Evolutionary conservation across 805 yeast genomes (phyloP).

Genomic region (Kluyveromyces nonfermentans): DNA sequence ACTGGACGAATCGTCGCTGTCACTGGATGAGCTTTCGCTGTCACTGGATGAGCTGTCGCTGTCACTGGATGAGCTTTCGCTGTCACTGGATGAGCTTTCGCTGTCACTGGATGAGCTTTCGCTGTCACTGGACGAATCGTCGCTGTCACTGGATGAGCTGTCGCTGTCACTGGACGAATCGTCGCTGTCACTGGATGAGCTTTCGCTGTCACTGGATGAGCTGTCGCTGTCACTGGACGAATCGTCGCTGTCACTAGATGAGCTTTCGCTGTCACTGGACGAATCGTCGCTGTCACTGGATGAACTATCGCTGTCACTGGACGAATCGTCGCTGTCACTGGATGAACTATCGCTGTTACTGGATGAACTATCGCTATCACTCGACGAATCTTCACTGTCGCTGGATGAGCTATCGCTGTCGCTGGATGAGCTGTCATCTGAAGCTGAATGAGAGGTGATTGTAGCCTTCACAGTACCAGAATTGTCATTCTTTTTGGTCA

Average conservation of each 20-base stretch:
- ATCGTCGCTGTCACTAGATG: not conserved
- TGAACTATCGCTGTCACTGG: too few relatives aligned
- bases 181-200: conserved; percentile 1
- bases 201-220: conserved; percentile 1
- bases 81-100: conserved; percentile 8
- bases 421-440: conserved; percentile 10
- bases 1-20: conserved; percentile 11
- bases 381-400: conserved; percentile 9
- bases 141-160: conserved; percentile 13
- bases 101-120: conserved; percentile 4
- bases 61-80: not conserved
- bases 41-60: conserved; percentile 14
- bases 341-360: conserved; percentile 1
- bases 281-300: not conserved
- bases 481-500: conserved; percentile 11
- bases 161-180: not conserved
- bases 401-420: conserved; percentile 5
- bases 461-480: not conserved
- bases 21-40: conserved; percentile 3
- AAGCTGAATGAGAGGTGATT: conserved; percentile 3
- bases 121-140: conserved; percentile 2
- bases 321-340: too few relatives aligned
- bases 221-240: conserved; percentile 1
- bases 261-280: conserved; percentile 2
- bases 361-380: conserved; percentile 4